A percentile compares a stretch with the other conserved stretches of the same genome.
Conservation (phyloP, 352 stramenopile species). For the Phytophthora podocarpi region DNA sequence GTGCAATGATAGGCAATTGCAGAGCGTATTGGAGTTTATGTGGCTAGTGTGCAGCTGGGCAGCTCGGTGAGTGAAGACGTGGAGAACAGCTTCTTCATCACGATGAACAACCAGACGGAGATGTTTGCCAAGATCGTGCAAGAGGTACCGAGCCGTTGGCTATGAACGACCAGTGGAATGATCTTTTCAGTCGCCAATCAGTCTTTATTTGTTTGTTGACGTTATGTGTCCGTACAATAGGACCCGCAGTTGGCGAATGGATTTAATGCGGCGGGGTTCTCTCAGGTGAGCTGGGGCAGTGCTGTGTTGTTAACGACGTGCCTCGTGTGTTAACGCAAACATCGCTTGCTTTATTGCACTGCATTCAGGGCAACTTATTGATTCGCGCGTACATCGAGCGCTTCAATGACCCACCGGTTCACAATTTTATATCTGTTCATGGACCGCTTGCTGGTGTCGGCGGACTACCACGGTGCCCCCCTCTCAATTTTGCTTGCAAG, state of each 20-base stretch:
- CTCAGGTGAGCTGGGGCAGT: constrained; percentile 61
- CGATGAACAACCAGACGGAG: constrained; percentile 91
- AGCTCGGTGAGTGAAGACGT: constrained; percentile 84
- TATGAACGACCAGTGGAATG: background rate
- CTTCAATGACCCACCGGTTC: constrained; percentile 92
- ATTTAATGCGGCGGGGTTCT: constrained; percentile 95
- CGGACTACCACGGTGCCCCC: constrained; percentile 88
- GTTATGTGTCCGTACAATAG: constrained; percentile 25
- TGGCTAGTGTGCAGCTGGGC: constrained; percentile 90
- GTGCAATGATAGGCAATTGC: constrained; percentile 54
- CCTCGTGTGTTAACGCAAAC: background rate
- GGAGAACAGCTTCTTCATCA: constrained; percentile 94
- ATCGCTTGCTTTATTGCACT: constrained; percentile 5
- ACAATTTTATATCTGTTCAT: constrained; percentile 93
- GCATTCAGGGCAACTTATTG: constrained; percentile 84
- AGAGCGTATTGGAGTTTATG: constrained; percentile 83
- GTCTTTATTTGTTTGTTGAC: background rate
- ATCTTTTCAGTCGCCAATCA: background rate
- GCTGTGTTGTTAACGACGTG: background rate
- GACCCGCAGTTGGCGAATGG: constrained; percentile 83
- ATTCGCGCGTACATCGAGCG: constrained; percentile 94
- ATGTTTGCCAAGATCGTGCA: constrained; percentile 88
- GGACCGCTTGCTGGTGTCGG: constrained; percentile 91
- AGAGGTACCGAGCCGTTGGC: constrained; percentile 39
- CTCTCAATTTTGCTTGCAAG: constrained; percentile 86